Evolutionary conservation across 805 yeast genomes (phyloP), one percentile per base, ranked within the genome.

Genomic region (Candida berthetii): DNA sequence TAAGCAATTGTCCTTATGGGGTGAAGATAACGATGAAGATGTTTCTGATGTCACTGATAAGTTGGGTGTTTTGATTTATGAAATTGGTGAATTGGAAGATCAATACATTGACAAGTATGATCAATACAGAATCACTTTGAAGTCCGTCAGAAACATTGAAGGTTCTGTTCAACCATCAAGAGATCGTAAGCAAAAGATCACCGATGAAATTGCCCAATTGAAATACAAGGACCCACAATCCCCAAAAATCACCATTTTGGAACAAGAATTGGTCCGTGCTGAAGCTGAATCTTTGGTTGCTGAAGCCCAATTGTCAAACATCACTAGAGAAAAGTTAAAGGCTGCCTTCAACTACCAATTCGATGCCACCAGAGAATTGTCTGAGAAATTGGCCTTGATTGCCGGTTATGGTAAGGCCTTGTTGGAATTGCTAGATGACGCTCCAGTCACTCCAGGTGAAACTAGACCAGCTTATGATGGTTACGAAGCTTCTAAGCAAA

Each of bases 271-370:
- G 64, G 98, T 93, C 53, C 83, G 99, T 70, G 97, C 98, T 40
- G 99, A 91, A 76, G 98, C 98, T 52, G 98, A 93, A 73, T 88
- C 96, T 39, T 80, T 91, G 57, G 99, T 91, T 58, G 99, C 99
- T 46, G 99, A 91, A 75, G 98, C 98, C 45, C 99, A 91, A 75
- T 80, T 91, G 64, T 87, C 96, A 49, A 91, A 91, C 74, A 91
- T 93, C 69, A 91, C 98, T 57, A 86, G 99, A 70, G 97, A 90
- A 72, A 90, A 90, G 75, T 76, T 91, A 64, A 93, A 93, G 83
- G 93, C 96, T 52, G 95, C 97, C 42, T 93, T 86, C 78, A 82
- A 85, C 74, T 90, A 91, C 72, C 96, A 91, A 71, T 91, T 91
- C 57, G 98, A 93, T 65, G 86, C 97, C 44, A 73, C 85, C 51